Percentiles rank a stretch among this genome's conserved stretches.
Evolutionary conservation across 2,329 filamentous ascomycete genomes (phyloP).

Genomic region (Penicillium sp.): DNA sequence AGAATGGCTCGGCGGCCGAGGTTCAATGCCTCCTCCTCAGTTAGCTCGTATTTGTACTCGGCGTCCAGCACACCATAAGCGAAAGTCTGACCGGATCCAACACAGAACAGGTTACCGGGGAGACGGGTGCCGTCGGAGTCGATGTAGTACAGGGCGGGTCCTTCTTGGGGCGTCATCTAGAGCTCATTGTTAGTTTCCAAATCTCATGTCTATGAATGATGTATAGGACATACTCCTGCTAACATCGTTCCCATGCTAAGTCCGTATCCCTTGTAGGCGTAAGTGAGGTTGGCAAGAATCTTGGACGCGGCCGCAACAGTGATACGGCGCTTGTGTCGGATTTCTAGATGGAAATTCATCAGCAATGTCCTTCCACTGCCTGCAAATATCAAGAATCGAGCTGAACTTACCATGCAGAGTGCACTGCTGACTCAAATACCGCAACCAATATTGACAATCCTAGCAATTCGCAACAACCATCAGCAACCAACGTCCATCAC

Average conservation of each 20-base stretch:
- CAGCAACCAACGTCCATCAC: conserved; percentile 7
- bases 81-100: conserved; percentile 97
- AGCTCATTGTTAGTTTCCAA: conserved; percentile 1
- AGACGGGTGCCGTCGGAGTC: conserved; percentile 94
- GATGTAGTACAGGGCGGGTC: conserved; percentile 97
- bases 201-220: neutral
- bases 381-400: neutral
- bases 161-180: conserved; percentile 69
- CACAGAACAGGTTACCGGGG: conserved; percentile 93
- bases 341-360: conserved; percentile 53
- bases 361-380: neutral
- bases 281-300: conserved; percentile 97
- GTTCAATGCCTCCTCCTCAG: conserved; percentile 83
- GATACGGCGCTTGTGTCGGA: conserved; percentile 98
- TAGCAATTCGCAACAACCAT: conserved; percentile 32
- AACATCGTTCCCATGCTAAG: conserved; percentile 99
- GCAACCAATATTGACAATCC: conserved; percentile 99
- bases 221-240: conserved; percentile 86
- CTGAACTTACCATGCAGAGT: conserved; percentile 70
- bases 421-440: conserved; percentile 98
- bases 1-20: conserved; percentile 89
- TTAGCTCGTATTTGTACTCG: conserved; percentile 88
- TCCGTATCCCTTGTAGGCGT: conserved; percentile 98
- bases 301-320: conserved; percentile 95
- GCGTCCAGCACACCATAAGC: conserved; percentile 97